phyloP scores from a whole-genome alignment of 495 filamentous ascomycete species.

The Jackrogersella multiformis region DNA sequence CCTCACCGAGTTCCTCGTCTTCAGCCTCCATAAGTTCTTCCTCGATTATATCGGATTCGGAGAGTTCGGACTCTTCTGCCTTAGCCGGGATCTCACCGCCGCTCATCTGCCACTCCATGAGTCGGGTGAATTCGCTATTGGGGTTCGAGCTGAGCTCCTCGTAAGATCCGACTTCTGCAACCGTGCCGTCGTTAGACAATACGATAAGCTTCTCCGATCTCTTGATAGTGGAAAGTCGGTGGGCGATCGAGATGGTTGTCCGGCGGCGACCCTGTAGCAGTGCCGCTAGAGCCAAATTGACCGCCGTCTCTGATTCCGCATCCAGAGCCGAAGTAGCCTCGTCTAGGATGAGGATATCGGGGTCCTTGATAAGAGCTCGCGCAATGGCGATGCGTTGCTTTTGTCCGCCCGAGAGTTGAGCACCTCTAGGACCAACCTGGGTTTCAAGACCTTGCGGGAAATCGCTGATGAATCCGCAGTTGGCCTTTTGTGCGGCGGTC shows the following conservation, averaged over 20 bases:
- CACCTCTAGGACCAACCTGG: slow-evolving; percentile 88
- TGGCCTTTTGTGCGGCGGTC: slow-evolving; percentile 88
- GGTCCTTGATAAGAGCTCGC: slow-evolving; percentile 90
- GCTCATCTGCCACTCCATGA: slow-evolving; percentile 99
- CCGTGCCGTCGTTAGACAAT: slow-evolving; percentile 80
- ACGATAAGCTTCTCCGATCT: slow-evolving; percentile 92
- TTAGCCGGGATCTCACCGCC: slow-evolving; percentile 69
- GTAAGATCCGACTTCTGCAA: slow-evolving; percentile 91
- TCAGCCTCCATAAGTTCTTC: slow-evolving; percentile 52
- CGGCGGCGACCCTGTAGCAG: slow-evolving; percentile 80
- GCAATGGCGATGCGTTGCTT: slow-evolving; percentile 99
- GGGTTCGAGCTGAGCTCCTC: slow-evolving; percentile 73
- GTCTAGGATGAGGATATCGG: slow-evolving; percentile 95
- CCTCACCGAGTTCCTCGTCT: slow-evolving; percentile 48
- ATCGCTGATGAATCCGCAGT: slow-evolving; percentile 95
- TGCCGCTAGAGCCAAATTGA: slow-evolving; percentile 84
- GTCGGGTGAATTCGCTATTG: slow-evolving; percentile 84
- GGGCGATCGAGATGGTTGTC: slow-evolving; percentile 96
- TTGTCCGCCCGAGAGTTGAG: slow-evolving; percentile 94
- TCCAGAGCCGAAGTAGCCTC: slow-evolving; percentile 94
- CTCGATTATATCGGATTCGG: slow-evolving; percentile 56
- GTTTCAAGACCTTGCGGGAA: slow-evolving; percentile 97
- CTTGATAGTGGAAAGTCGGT: slow-evolving; percentile 95
- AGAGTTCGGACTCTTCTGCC: slow-evolving; percentile 46
- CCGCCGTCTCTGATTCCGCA: slow-evolving; percentile 95